These are phyloP conservation scores for Combretum micranthum DNA, from an alignment of 345 rosid genomes.

Conservation along the genomic window DNA sequence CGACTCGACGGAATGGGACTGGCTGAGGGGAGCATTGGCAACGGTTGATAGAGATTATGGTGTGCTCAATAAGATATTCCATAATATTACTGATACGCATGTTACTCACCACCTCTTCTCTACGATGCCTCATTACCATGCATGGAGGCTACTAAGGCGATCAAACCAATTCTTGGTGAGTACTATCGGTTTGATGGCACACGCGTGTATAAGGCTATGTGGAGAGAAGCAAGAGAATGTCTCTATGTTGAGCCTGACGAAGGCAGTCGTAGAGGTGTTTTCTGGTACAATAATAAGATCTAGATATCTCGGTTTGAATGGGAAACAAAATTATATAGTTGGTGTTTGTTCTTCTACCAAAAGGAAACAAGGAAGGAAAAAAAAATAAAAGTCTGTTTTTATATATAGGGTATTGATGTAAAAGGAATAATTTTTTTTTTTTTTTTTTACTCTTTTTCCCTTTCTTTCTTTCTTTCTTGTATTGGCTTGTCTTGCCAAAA, in stretches of 20 bases:
- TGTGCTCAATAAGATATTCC: constrained; percentile 48
- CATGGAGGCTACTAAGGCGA: constrained; percentile 59
- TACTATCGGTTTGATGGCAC: constrained; percentile 46
- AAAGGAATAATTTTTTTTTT: too few relatives aligned
- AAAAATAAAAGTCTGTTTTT: too few relatives aligned
- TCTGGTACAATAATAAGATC: constrained; percentile 51
- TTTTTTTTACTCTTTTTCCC: too few relatives aligned
- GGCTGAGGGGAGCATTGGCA: constrained; percentile 56
- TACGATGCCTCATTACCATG: constrained; percentile 61
- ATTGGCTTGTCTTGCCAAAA: too few relatives aligned
- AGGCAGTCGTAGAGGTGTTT: constrained; percentile 29
- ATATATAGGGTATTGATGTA: too few relatives aligned
- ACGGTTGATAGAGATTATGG: constrained; percentile 60
- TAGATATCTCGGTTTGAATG: constrained; percentile 7
- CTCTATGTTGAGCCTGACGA: constrained; percentile 49
- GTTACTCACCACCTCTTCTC: constrained; percentile 60
- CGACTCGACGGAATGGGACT: constrained; percentile 57
- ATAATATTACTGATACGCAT: constrained; percentile 54
- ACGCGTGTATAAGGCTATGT: constrained; percentile 39
- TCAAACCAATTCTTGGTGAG: constrained; percentile 45
- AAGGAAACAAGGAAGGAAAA: too few relatives aligned
- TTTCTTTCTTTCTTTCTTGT: too few relatives aligned
- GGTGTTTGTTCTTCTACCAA: too few relatives aligned
- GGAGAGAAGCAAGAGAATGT: constrained; percentile 62
- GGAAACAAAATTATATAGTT: too few relatives aligned